These are phyloP conservation scores for Roridomyces roridus DNA, from an alignment of 768 basidiomycete species.

Conservation along the genomic window DNA sequence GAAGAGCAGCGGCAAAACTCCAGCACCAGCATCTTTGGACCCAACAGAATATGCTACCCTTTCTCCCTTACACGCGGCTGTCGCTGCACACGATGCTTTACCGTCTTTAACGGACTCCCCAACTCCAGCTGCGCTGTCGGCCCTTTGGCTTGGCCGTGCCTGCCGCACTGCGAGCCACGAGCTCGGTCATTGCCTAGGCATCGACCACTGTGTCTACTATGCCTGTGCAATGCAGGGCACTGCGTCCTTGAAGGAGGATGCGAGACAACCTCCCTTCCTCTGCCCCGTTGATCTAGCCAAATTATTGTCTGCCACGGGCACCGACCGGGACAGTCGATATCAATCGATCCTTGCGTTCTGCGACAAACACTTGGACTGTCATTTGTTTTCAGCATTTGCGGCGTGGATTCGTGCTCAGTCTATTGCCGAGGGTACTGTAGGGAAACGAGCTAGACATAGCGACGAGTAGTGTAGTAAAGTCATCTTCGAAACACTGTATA, in stretches of 20 bases:
- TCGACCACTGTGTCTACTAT: slow-evolving; percentile 46
- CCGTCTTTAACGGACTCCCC: slow-evolving; percentile 20
- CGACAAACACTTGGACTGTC: slow-evolving; percentile 28
- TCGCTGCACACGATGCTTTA: slow-evolving; percentile 21
- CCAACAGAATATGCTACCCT: not conserved
- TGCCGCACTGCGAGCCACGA: slow-evolving; percentile 45
- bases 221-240: slow-evolving; percentile 46
- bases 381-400: slow-evolving; percentile 36
- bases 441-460: no score
- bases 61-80: slow-evolving; percentile 28
- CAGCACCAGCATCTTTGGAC: not conserved
- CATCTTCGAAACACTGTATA: no score
- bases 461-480: no score
- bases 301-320: slow-evolving; percentile 32
- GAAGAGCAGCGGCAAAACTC: slow-evolving; percentile 9
- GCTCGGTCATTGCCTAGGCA: slow-evolving; percentile 47
- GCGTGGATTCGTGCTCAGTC: slow-evolving; percentile 32
- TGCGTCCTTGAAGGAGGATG: slow-evolving; percentile 37
- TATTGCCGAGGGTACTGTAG: no score
- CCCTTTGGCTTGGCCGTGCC: slow-evolving; percentile 41
- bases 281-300: slow-evolving; percentile 41
- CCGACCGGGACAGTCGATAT: slow-evolving; percentile 28
- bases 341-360: slow-evolving; percentile 35
- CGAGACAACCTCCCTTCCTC: slow-evolving; percentile 41
- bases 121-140: slow-evolving; percentile 24